These are phyloP conservation scores for Colletotrichum sp. DNA, from an alignment of 2,329 filamentous ascomycete genomes.

Conservation along the genomic window DNA sequence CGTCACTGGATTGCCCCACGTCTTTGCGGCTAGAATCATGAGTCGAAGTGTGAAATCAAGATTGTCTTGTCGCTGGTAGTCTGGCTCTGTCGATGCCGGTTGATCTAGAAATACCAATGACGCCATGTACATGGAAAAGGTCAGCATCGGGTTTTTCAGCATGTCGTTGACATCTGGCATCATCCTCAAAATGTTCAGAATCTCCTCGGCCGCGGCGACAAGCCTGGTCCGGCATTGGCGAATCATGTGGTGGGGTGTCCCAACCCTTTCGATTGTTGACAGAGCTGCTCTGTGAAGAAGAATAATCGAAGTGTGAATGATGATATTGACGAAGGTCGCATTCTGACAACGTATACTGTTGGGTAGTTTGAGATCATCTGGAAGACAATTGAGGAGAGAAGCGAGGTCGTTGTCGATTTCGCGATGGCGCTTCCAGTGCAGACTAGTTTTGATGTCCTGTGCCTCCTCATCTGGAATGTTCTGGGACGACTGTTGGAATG, in stretches of 20 bases:
- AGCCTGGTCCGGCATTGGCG: slow-evolving; percentile 71
- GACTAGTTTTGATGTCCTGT: slow-evolving; percentile 66
- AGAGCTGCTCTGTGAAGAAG: slow-evolving; percentile 74
- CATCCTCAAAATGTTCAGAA: slow-evolving; percentile 72
- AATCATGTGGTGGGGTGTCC: slow-evolving; percentile 39
- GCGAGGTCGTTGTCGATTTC: slow-evolving; percentile 67
- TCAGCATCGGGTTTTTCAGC: slow-evolving; percentile 73
- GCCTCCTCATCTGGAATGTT: slow-evolving; percentile 59
- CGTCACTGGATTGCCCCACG: slow-evolving; percentile 64
- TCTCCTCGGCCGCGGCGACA: slow-evolving; percentile 70
- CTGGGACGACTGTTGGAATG: slow-evolving; percentile 68
- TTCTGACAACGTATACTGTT: slow-evolving; percentile 64
- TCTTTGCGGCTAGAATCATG: slow-evolving; percentile 67
- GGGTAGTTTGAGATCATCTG: slow-evolving; percentile 63
- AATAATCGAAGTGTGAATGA: slow-evolving; percentile 71
- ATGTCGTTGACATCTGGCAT: slow-evolving; percentile 39
- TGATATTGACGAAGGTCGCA: slow-evolving; percentile 66
- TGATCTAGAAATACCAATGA: slow-evolving; percentile 74
- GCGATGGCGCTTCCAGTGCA: slow-evolving; percentile 72
- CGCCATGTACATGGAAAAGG: slow-evolving; percentile 75
- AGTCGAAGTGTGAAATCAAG: slow-evolving; percentile 72
- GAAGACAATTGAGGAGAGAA: slow-evolving; percentile 63
- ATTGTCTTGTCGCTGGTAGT: slow-evolving; percentile 48
- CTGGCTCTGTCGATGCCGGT: slow-evolving; percentile 56
- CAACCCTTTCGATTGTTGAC: slow-evolving; percentile 69